Evolutionary conservation across 75 land plant genomes (phyloP).

Genomic region (Pinus taeda): DNA sequence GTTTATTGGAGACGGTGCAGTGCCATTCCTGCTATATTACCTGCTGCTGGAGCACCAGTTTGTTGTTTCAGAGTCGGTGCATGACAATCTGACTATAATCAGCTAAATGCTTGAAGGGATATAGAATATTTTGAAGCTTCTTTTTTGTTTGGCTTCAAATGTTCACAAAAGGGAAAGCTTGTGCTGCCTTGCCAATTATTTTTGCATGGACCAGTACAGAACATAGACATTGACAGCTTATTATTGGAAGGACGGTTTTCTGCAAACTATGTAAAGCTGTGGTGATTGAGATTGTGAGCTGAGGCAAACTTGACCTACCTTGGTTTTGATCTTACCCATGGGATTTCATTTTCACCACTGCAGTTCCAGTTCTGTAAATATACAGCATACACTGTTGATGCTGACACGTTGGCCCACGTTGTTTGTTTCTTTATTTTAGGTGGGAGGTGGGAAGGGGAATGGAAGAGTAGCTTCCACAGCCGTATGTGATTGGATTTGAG

Average conservation of each 20-base stretch:
- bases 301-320: not conserved
- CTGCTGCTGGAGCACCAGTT: conserved; percentile 10
- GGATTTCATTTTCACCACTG: conserved; percentile 9
- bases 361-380: conserved; percentile 13
- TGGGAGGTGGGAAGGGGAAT: too few relatives aligned
- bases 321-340: conserved; percentile 2
- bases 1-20: conserved; percentile 7
- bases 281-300: not conserved
- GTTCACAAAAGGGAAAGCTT: not conserved
- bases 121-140: not conserved
- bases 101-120: conserved; percentile 2
- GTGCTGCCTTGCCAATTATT: conserved; percentile 1
- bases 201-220: conserved; percentile 9
- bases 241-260: conserved; percentile 7
- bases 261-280: not conserved
- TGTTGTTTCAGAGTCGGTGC: conserved; percentile 6
- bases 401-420: conserved; percentile 1
- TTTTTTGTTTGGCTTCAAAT: conserved; percentile 9
- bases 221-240: conserved; percentile 5
- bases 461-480: too few relatives aligned
- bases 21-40: conserved; percentile 11
- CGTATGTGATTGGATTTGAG: too few relatives aligned
- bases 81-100: conserved; percentile 7
- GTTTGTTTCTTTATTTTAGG: too few relatives aligned
- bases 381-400: conserved; percentile 11